Evolutionary conservation across 2,329 filamentous ascomycete species (phyloP), one percentile per base, ranked within the genome.

Genomic region (Pseudocercospora fijiensis): DNA sequence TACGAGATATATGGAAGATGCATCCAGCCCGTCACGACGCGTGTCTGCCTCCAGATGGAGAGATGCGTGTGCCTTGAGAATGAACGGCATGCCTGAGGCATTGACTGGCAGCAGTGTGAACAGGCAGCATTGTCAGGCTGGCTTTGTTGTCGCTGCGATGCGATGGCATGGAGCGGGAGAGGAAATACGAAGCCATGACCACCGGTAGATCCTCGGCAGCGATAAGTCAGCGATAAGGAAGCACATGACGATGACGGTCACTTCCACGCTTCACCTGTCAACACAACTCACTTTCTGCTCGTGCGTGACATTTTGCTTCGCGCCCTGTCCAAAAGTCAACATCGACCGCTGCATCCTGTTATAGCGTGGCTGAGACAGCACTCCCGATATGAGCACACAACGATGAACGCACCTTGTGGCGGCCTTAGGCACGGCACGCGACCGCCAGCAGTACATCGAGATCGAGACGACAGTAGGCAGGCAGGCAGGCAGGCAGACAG

Each of bases 401-500:
- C 56, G 56, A 65, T 65, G 63, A 57, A 27, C 57, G 18, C 55
- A 62, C 33, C 24, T 26, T 20, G 24, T 49, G 52, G 56, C 63
- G 51, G 62, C 64, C 62, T 60, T 30, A 62, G 62, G 62, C 66
- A 64, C 61, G 62, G 62, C 66, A 64, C 61, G 62, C 64, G 56
- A 65, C 53, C 47, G 83, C 84, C 4, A 87, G 87, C 18, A 43
- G 51, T 80, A 82, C 79, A 0, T 76, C 76, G 22, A 53, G 85
- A 90, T 67, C 82, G 85, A 72, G 22, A 28, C 18, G 7, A 53
- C 26, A 88, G 89, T 66, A 78, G 90, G 13, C 81, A 88, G 2
- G 84, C 88, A 0, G 87, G 87, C 4, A 86, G 81, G 43, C n/a
- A n/a, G n/a, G n/a, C n/a, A n/a, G n/a, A n/a, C n/a, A n/a, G 87